Evolutionary conservation across 176 grass and related monocot genomes (phyloP).

Genomic region (Oryza officinalis): DNA sequence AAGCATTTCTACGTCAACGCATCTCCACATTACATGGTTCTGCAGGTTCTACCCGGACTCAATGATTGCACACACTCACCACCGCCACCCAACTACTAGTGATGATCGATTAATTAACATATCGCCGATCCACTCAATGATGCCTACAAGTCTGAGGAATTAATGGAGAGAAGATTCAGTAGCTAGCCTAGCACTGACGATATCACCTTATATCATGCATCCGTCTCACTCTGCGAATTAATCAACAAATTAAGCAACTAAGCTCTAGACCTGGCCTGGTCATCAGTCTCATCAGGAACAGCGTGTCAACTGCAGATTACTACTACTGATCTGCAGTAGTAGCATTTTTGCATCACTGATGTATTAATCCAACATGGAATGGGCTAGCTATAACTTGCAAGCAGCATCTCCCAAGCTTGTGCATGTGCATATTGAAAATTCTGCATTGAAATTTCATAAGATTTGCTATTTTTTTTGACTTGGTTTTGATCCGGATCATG

Average conservation of each 20-base stretch:
- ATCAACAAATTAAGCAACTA: neutral
- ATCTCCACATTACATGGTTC: neutral
- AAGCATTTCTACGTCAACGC: neutral
- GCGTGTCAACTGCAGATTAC: neutral
- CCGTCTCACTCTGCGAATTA: neutral
- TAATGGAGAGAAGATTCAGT: neutral
- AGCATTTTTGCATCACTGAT: neutral
- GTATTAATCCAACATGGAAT: slow-evolving; percentile 8
- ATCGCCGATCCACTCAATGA: neutral
- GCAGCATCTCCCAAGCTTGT: neutral
- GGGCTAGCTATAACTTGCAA: neutral
- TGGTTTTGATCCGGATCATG: slow-evolving; percentile 10
- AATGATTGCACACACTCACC: neutral
- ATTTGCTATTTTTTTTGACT: slow-evolving; percentile 20
- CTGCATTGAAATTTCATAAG: neutral
- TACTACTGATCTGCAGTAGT: neutral
- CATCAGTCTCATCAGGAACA: neutral
- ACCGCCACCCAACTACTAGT: neutral
- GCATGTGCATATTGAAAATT: neutral
- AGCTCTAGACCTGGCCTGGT: too few relatives aligned
- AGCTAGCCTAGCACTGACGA: neutral
- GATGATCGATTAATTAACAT: neutral
- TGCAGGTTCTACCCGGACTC: neutral
- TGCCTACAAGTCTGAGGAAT: neutral
- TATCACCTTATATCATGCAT: too few relatives aligned